Evolutionary conservation across 2,329 filamentous ascomycete species (phyloP).

Genomic region (Elsinoe necatrix): DNA sequence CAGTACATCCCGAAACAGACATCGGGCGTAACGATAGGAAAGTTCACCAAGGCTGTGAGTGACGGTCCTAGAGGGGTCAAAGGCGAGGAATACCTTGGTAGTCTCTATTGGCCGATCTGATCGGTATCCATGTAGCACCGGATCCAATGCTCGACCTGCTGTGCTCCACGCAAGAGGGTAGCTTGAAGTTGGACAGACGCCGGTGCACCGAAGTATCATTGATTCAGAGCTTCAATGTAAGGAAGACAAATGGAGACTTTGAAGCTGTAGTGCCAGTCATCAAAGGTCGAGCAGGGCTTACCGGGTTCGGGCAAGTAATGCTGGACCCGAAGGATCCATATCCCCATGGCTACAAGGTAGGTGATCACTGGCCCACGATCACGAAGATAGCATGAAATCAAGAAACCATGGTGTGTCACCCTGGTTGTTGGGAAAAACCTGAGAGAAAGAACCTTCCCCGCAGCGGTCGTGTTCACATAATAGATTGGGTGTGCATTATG

Average conservation of each 20-base stretch:
- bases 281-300: slow-evolving; percentile 41
- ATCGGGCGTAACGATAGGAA: slow-evolving; percentile 37
- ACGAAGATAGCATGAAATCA: not conserved
- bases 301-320: slow-evolving; percentile 37
- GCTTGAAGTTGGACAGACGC: slow-evolving; percentile 31
- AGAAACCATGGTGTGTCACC: too few relatives aligned
- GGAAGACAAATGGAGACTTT: slow-evolving; percentile 31
- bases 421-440: too few relatives aligned
- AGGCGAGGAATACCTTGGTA: slow-evolving; percentile 35
- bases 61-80: slow-evolving; percentile 22
- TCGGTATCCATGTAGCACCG: slow-evolving; percentile 40
- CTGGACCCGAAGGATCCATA: slow-evolving; percentile 40
- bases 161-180: slow-evolving; percentile 36
- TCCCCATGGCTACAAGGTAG: slow-evolving; percentile 35
- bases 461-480: not conserved
- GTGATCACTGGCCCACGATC: slow-evolving; percentile 25
- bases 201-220: slow-evolving; percentile 37
- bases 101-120: slow-evolving; percentile 41
- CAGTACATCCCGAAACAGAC: slow-evolving; percentile 37
- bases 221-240: slow-evolving; percentile 36
- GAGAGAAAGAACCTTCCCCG: not conserved
- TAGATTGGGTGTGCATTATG: not conserved
- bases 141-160: slow-evolving; percentile 38
- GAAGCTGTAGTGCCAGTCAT: slow-evolving; percentile 36
- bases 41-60: slow-evolving; percentile 33